Evolutionary conservation across 2,329 filamentous ascomycete genomes (phyloP).

Genomic region (Paradendryphiella salina): DNA sequence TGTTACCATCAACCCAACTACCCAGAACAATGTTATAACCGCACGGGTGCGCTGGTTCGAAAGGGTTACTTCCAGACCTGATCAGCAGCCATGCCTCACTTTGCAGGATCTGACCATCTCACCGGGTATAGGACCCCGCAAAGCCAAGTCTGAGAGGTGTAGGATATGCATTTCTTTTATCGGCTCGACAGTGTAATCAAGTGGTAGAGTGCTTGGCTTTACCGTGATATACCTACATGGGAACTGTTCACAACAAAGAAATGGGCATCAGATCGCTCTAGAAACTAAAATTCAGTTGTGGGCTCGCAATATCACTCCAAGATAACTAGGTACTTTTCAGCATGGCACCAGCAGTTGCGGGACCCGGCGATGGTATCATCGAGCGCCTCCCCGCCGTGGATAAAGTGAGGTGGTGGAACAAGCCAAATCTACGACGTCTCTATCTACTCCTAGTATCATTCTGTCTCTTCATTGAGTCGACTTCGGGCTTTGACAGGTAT

Average conservation of each 20-base stretch:
- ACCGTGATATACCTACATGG: not conserved
- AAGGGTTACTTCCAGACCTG: not conserved
- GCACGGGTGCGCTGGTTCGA: not conserved
- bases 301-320: too few species aligned
- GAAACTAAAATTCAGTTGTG: too few species aligned
- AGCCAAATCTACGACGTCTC: constrained; percentile 60
- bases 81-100: constrained; percentile 2
- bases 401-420: constrained; percentile 58
- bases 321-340: not conserved
- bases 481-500: constrained; percentile 61
- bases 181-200: not conserved
- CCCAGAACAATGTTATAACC: not conserved
- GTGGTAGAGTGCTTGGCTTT: constrained; percentile 1
- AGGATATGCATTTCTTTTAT: not conserved
- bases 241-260: too few species aligned
- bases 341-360: constrained; percentile 32
- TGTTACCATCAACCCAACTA: not conserved
- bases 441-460: constrained; percentile 63
- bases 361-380: constrained; percentile 33
- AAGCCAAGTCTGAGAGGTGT: constrained; percentile 27
- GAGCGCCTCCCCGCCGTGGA: constrained; percentile 44
- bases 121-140: constrained; percentile 17
- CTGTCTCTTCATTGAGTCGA: constrained; percentile 66
- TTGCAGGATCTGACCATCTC: constrained; percentile 6
- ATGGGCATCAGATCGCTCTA: too few species aligned